Conservation (phyloP, 169 alveolate genomes). For the Perkinsus olseni region DNA sequence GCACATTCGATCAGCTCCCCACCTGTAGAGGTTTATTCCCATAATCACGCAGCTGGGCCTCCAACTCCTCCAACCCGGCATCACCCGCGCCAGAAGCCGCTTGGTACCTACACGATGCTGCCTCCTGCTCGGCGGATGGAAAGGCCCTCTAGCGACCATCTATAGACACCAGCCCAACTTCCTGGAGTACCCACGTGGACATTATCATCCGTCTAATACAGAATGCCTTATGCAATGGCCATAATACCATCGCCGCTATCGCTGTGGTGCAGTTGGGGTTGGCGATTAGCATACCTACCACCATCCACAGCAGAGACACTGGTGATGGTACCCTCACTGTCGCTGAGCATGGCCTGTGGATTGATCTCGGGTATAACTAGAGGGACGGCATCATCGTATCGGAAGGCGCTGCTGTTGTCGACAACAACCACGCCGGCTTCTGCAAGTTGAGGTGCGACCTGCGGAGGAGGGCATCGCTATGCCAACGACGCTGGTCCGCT, state of each 20-base stretch:
- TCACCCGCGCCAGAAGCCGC: slow-evolving; percentile 39
- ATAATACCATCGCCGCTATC: not conserved
- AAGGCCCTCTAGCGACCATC: not conserved
- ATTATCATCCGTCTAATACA: slow-evolving; percentile 22
- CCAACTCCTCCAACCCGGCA: slow-evolving; percentile 33
- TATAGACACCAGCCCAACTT: not conserved
- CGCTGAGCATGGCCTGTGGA: slow-evolving; percentile 1
- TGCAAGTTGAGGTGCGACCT: not conserved
- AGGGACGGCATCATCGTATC: slow-evolving; percentile 10
- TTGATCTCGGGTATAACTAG: slow-evolving; percentile 33
- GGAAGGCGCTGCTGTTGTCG: slow-evolving; percentile 1
- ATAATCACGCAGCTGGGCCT: not conserved
- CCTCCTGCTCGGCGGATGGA: not conserved
- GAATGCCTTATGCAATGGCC: slow-evolving; percentile 19
- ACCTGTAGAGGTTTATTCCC: not conserved
- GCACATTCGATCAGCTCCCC: too few relatives aligned
- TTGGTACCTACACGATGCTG: slow-evolving; percentile 9
- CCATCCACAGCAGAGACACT: not conserved
- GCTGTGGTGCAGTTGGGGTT: slow-evolving; percentile 40
- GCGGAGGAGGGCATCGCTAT: not conserved
- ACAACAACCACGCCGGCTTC: not conserved
- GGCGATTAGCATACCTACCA: slow-evolving; percentile 12
- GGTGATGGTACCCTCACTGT: not conserved
- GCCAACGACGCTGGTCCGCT: not conserved
- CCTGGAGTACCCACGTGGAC: slow-evolving; percentile 10